A percentile compares a stretch with the other conserved stretches of the same genome.
Conservation (phyloP, 306 rosid genomes). For the Vicia faba region DNA sequence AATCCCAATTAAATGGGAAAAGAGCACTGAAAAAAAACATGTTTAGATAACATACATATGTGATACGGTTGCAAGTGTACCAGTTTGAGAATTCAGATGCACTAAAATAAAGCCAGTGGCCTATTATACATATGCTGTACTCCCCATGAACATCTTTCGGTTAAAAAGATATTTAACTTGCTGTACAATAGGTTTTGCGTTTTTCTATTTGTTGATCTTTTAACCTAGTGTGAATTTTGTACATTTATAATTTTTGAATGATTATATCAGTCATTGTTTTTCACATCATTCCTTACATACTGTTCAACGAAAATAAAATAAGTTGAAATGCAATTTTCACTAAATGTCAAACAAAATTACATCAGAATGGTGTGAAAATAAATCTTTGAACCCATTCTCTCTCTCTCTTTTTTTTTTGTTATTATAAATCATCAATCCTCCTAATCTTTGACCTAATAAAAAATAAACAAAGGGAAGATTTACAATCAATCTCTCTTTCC, state of each 20-base stretch:
- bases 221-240: not conserved
- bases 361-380: constrained; percentile 7
- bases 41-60: constrained; percentile 13
- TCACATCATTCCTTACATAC: not conserved
- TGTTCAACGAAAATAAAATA: not conserved
- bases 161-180: constrained; percentile 11
- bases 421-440: not conserved
- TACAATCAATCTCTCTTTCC: not conserved
- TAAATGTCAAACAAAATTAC: not conserved
- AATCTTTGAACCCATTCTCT: not conserved
- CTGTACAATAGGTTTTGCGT: not conserved
- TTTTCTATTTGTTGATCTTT: not conserved
- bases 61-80: constrained; percentile 8
- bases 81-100: not conserved
- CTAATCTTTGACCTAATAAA: not conserved
- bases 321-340: not conserved
- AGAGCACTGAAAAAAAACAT: constrained; percentile 22
- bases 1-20: constrained; percentile 36
- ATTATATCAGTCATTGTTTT: not conserved
- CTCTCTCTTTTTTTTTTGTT: not conserved
- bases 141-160: too few relatives aligned
- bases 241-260: not conserved
- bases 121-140: not conserved
- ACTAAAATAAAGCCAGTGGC: not conserved
- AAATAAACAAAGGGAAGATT: too few relatives aligned